A percentile compares a stretch with the other conserved stretches of the same genome.
These are phyloP conservation scores for Truncatella angustata DNA, from an alignment of 2,329 filamentous ascomycete genomes.

Conservation along the genomic window DNA sequence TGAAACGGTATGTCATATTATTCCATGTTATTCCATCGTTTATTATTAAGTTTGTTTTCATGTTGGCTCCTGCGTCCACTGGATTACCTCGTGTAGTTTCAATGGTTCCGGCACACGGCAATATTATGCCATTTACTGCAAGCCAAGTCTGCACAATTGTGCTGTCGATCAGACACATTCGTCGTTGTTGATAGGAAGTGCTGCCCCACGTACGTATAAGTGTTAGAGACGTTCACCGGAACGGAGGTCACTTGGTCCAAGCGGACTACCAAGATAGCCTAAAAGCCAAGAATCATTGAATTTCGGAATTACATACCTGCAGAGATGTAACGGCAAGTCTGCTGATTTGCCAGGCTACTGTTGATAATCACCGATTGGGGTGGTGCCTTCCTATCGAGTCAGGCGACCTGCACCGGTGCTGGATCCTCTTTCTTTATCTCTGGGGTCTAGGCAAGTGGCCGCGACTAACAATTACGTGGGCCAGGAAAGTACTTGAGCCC, in stretches of 20 bases:
- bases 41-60: no score
- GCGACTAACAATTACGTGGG: slow-evolving; percentile 2
- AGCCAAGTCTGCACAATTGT: no score
- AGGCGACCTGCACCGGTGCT: background rate
- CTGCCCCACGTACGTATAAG: slow-evolving; percentile 4
- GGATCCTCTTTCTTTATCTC: slow-evolving; percentile 1
- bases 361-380: background rate
- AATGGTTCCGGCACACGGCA: no score
- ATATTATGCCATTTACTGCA: no score
- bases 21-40: no score
- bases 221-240: no score
- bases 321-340: background rate
- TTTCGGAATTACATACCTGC: background rate
- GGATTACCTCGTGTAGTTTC: no score
- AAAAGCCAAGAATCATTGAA: background rate
- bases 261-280: background rate
- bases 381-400: slow-evolving; percentile 5
- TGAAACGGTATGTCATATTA: no score
- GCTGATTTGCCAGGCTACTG: background rate
- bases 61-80: no score
- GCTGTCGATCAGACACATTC: background rate
- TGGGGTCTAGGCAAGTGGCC: background rate
- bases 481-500: no score
- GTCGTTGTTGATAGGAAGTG: background rate
- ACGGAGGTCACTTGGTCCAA: no score